phyloP scores from a whole-genome alignment of 2,329 filamentous ascomycete species.

The Aspergillus carbonarius region DNA sequence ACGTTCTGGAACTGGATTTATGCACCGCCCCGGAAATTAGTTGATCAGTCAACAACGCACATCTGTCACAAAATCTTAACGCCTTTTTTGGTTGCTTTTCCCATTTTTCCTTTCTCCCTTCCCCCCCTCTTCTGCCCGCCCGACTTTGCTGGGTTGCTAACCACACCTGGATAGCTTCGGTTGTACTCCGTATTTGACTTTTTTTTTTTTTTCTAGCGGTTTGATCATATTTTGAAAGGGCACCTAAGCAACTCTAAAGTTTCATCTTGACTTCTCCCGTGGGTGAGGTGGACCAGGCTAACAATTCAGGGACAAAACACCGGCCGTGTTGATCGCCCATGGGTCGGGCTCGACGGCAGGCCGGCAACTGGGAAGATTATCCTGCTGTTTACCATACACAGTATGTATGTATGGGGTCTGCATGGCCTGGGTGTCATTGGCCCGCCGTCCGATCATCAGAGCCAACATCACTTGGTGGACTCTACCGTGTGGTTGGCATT shows the following conservation, averaged over 20 bases:
- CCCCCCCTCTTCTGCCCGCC: not conserved
- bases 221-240: not conserved
- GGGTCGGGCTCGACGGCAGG: constrained; percentile 11
- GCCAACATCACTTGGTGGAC: not conserved
- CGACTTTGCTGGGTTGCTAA: not conserved
- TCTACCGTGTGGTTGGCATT: constrained; percentile 1
- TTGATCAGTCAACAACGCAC: constrained; percentile 7
- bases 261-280: constrained; percentile 10
- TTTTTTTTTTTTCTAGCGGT: not conserved
- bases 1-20: not conserved
- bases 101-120: not conserved
- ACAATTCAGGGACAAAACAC: constrained; percentile 14
- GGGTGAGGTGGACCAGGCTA: constrained; percentile 2
- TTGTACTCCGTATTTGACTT: not conserved
- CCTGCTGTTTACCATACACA: constrained; percentile 3
- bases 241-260: constrained; percentile 4
- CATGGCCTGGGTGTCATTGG: constrained; percentile 6
- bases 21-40: constrained; percentile 1
- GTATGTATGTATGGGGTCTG: not conserved
- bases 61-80: constrained; percentile 8
- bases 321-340: constrained; percentile 19
- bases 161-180: constrained; percentile 1
- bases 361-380: constrained; percentile 5
- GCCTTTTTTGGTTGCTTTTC: not conserved
- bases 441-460: not conserved